These are phyloP conservation scores for Penicillium herquei DNA, from an alignment of 495 filamentous ascomycete genomes.

Conservation along the genomic window DNA sequence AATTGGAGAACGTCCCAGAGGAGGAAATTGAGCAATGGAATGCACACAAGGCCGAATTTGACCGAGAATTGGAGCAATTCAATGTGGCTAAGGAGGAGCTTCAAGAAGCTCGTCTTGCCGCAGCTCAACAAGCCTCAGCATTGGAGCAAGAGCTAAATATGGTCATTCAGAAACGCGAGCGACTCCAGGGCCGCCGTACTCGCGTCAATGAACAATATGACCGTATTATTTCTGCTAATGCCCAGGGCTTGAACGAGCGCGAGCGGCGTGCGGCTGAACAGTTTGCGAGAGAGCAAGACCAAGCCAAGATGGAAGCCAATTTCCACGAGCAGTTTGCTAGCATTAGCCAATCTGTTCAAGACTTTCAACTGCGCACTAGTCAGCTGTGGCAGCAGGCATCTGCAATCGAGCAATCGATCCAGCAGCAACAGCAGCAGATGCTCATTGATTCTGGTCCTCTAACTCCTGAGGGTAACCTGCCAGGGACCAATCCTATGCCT, in stretches of 20 bases:
- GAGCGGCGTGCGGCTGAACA: slow-evolving; percentile 70
- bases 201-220: slow-evolving; percentile 78
- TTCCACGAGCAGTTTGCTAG: slow-evolving; percentile 47
- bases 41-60: slow-evolving; percentile 58
- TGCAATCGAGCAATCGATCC: slow-evolving; percentile 46
- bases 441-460: slow-evolving; percentile 45
- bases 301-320: slow-evolving; percentile 52
- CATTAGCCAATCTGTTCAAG: slow-evolving; percentile 46
- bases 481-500: slow-evolving; percentile 43
- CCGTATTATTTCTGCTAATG: slow-evolving; percentile 72
- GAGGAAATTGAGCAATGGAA: slow-evolving; percentile 61
- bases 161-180: slow-evolving; percentile 73
- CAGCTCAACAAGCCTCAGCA: slow-evolving; percentile 61
- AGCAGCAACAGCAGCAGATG: slow-evolving; percentile 45
- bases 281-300: slow-evolving; percentile 62
- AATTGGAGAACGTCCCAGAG: slow-evolving; percentile 64
- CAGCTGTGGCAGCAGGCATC: slow-evolving; percentile 50
- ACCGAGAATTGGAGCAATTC: slow-evolving; percentile 61
- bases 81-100: slow-evolving; percentile 59
- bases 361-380: slow-evolving; percentile 45
- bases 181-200: slow-evolving; percentile 69
- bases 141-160: slow-evolving; percentile 65
- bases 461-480: slow-evolving; percentile 50
- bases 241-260: slow-evolving; percentile 69
- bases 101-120: slow-evolving; percentile 58